Evolutionary conservation across 148 eudicot genomes (phyloP).

Genomic region (Persicaria tinctoria): DNA sequence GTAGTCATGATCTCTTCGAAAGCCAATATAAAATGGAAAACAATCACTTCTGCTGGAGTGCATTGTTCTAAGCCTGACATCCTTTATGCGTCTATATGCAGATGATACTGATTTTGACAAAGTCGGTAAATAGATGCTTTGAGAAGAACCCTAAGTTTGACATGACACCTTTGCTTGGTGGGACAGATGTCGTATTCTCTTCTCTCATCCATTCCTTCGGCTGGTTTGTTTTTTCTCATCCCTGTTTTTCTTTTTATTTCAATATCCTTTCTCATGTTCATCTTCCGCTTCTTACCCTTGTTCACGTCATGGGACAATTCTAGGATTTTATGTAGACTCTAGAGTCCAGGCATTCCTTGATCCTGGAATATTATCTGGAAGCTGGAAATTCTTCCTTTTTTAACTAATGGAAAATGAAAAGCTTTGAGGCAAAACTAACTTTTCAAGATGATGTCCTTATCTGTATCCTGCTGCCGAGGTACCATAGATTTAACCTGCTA

Average conservation of each 20-base stretch:
- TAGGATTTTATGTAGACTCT: background rate
- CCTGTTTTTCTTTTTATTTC: constrained; percentile 5
- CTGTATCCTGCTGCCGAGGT: background rate
- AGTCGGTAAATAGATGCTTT: constrained; percentile 90
- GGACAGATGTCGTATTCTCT: constrained; percentile 93
- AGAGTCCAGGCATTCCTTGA: background rate
- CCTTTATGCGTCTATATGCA: constrained; percentile 25
- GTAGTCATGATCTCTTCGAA: constrained; percentile 26
- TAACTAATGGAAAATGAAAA: background rate
- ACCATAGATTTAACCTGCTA: background rate
- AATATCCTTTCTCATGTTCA: background rate
- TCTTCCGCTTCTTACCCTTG: background rate
- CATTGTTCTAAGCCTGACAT: background rate
- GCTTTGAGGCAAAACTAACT: background rate
- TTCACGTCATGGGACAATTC: background rate
- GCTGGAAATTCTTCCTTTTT: background rate
- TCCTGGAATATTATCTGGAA: background rate
- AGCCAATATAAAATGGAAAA: background rate
- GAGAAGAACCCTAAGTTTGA: constrained; percentile 96
- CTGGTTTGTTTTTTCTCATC: constrained; percentile 52
- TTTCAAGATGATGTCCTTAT: background rate
- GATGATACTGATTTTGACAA: constrained; percentile 94
- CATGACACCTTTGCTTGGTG: constrained; percentile 99
- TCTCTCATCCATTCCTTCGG: constrained; percentile 97
- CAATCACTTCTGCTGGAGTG: background rate